Evolutionary conservation across 352 stramenopile species (phyloP).

Genomic region (Globisporangium acanthophoron): DNA sequence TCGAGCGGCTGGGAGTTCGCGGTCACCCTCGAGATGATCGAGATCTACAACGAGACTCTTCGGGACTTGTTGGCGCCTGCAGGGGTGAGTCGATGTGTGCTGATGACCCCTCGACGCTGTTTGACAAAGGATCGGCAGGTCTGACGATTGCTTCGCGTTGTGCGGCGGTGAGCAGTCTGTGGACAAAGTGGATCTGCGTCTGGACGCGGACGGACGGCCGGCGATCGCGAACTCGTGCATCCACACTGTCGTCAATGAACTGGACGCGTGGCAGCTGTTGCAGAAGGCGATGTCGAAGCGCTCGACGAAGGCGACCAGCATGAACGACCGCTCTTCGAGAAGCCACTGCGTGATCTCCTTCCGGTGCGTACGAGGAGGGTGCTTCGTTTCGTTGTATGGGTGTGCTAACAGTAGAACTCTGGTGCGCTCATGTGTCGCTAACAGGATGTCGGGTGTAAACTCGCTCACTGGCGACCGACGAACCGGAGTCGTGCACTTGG

Average conservation of each 20-base stretch:
- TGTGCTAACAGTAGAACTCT: background rate
- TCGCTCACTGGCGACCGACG: constrained; percentile 45
- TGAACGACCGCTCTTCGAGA: constrained; percentile 81
- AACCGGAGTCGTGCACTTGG: constrained; percentile 68
- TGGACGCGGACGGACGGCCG: constrained; percentile 64
- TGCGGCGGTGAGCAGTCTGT: constrained; percentile 25
- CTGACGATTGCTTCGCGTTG: background rate
- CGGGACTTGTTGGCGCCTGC: constrained; percentile 86
- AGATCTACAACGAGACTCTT: constrained; percentile 98
- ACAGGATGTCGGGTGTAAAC: constrained; percentile 61
- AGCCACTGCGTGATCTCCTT: constrained; percentile 86
- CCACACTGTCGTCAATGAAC: constrained; percentile 45
- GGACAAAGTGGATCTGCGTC: constrained; percentile 66
- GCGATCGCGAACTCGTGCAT: constrained; percentile 60
- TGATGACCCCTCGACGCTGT: background rate
- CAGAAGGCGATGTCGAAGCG: constrained; percentile 51
- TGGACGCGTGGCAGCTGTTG: constrained; percentile 62
- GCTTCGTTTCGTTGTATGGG: background rate
- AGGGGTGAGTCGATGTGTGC: constrained; percentile 26
- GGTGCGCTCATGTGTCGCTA: background rate
- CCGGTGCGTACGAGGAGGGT: constrained; percentile 23
- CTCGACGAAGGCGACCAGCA: constrained; percentile 79
- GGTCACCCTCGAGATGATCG: constrained; percentile 85
- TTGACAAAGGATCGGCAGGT: background rate
- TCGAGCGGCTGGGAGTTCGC: constrained; percentile 71